Percentiles rank a stretch among this genome's conserved stretches.
These are phyloP conservation scores for Phylloporus sp. DNA, from an alignment of 1,284 basidiomycete genomes.

Conservation along the genomic window DNA sequence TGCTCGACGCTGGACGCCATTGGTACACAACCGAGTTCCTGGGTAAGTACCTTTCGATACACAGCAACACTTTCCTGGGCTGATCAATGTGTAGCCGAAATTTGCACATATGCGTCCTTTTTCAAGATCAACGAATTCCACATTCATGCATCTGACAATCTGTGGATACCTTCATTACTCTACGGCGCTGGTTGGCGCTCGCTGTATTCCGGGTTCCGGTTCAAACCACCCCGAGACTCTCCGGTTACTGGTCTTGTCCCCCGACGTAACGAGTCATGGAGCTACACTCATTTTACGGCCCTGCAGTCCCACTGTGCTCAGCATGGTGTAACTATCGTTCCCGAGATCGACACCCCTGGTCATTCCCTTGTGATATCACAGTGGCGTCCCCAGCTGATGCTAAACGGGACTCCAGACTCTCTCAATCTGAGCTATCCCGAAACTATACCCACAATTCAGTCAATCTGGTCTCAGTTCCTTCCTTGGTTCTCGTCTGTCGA, in stretches of 20 bases:
- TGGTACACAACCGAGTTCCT: constrained; percentile 40
- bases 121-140: constrained; percentile 44
- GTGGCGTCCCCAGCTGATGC: constrained; percentile 42
- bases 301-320: constrained; percentile 39
- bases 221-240: constrained; percentile 35
- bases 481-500: constrained; percentile 43
- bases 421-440: constrained; percentile 42
- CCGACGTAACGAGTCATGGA: constrained; percentile 41
- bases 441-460: constrained; percentile 41
- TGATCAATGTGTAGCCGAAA: constrained; percentile 32
- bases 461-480: constrained; percentile 43
- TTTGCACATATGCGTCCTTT: constrained; percentile 45
- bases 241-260: constrained; percentile 34
- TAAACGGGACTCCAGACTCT: constrained; percentile 35
- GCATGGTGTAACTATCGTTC: constrained; percentile 39
- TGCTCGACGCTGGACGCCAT: constrained; percentile 44
- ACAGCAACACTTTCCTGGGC: neutral
- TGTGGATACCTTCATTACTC: constrained; percentile 40
- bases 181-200: constrained; percentile 36
- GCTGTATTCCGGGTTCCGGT: constrained; percentile 43
- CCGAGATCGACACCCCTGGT: constrained; percentile 44
- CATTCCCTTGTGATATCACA: constrained; percentile 43
- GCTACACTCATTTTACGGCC: constrained; percentile 26
- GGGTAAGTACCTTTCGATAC: constrained; percentile 20
- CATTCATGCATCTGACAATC: constrained; percentile 41